Conservation (phyloP, 2,329 filamentous ascomycete genomes). For the Apiospora saccharicola region DNA sequence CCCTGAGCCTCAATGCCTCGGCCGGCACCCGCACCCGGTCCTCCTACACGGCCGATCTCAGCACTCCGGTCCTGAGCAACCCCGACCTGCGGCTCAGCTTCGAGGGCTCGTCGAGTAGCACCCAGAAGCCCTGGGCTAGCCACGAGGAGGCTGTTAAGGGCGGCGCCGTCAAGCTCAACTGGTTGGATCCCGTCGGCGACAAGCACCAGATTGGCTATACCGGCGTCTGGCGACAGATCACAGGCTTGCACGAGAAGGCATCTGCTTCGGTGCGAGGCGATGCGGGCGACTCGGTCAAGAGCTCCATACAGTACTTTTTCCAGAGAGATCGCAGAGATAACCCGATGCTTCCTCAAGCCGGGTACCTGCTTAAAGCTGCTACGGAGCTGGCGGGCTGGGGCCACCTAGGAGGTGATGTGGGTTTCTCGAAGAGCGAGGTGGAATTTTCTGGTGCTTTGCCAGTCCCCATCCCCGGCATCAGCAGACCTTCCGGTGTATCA, state of each 20-base stretch:
- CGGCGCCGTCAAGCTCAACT: conserved; percentile 77
- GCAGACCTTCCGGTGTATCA: conserved; percentile 77
- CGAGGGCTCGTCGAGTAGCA: conserved; percentile 83
- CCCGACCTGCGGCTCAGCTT: conserved; percentile 81
- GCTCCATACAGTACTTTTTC: conserved; percentile 82
- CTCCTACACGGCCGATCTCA: conserved; percentile 86
- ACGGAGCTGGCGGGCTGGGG: conserved; percentile 90
- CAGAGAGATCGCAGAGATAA: conserved; percentile 83
- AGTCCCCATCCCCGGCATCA: conserved; percentile 73
- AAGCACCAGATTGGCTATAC: conserved; percentile 83
- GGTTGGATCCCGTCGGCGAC: conserved; percentile 70
- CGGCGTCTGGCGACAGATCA: conserved; percentile 87
- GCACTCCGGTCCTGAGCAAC: conserved; percentile 83
- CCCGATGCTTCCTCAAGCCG: conserved; percentile 81
- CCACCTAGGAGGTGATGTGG: conserved; percentile 83
- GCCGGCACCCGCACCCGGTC: conserved; percentile 90
- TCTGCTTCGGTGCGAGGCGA: conserved; percentile 84
- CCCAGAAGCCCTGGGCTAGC: conserved; percentile 89
- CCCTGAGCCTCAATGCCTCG: conserved; percentile 84
- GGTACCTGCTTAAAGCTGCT: conserved; percentile 80
- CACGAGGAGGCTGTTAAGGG: conserved; percentile 91
- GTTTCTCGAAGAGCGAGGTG: conserved; percentile 92
- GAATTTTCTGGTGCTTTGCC: conserved; percentile 81
- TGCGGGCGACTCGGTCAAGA: conserved; percentile 91
- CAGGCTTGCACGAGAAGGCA: conserved; percentile 76